Evolutionary conservation across 192 early-diverging fungal genomes (phyloP).

Genomic region (Backusella psychrophila): DNA sequence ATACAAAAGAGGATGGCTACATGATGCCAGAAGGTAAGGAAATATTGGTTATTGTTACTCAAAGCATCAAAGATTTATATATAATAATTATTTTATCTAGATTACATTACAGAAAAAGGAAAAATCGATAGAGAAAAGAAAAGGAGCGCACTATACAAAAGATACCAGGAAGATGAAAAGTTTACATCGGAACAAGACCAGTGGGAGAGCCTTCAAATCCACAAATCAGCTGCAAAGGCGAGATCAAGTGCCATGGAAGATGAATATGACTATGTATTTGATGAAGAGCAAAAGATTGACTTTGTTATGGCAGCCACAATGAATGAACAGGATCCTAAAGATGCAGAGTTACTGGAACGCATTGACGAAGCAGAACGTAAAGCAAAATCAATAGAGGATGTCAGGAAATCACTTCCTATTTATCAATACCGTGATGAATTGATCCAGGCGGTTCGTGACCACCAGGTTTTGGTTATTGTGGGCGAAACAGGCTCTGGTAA

Average conservation of each 20-base stretch:
- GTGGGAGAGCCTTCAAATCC: constrained; percentile 89
- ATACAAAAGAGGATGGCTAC: constrained; percentile 82
- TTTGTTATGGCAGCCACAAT: constrained; percentile 80
- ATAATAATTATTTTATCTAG: constrained; percentile 43
- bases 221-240: constrained; percentile 55
- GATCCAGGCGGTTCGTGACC: constrained; percentile 78
- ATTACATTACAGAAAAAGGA: constrained; percentile 98
- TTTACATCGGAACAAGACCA: constrained; percentile 87
- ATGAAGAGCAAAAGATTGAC: constrained; percentile 82
- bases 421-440: constrained; percentile 83
- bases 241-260: constrained; percentile 48
- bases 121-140: constrained; percentile 96
- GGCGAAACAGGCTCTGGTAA: constrained; percentile 99
- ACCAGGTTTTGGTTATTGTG: constrained; percentile 90
- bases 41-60: background rate
- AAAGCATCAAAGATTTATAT: background rate
- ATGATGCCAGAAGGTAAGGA: constrained; percentile 70
- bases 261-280: constrained; percentile 94
- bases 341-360: constrained; percentile 47
- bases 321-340: constrained; percentile 52
- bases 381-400: constrained; percentile 63
- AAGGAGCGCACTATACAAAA: constrained; percentile 78
- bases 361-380: constrained; percentile 71
- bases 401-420: constrained; percentile 89
- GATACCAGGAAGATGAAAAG: constrained; percentile 84